Evolutionary conservation across 2,329 filamentous ascomycete genomes (phyloP), one percentile per base, ranked within the genome.

Genomic region (Aspergillus sp.): DNA sequence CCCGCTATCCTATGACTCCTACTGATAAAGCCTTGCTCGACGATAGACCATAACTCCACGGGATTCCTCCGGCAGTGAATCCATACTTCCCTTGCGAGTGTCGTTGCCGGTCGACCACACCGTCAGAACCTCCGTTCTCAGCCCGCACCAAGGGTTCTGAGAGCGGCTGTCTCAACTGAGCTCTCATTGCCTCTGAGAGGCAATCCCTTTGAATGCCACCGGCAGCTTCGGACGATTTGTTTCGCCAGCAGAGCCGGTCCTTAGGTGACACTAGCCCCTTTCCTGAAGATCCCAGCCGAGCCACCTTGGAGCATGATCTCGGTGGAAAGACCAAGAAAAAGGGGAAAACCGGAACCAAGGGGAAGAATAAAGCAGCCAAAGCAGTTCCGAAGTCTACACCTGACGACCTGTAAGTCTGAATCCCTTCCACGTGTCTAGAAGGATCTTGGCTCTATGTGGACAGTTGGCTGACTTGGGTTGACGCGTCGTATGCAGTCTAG

Each of bases 181-280:
- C 55, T 36, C 28, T 28, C 45, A 52, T 67, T 67, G 72, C 70
- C 72, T 72, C 69, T 58, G 51, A 55, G 56, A 62, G 71, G 73
- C 72, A 72, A 67, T 65, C 65, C 62, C 62, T 68, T 78, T 79
- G 74, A 71, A 79, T 79, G 77, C 75, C 72, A 72, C 74, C 75
- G 68, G 74, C 70, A 69, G 71, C 72, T 59, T 74, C 74, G 67
- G 76, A 76, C 72, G 71, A 75, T 65, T 61, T 69, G 58, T 73
- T 72, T 66, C 72, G 69, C 69, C 76, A 74, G 64, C 71, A 74
- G 41, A 74, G 67, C 69, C 76, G 66, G 69, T 74, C 70, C 32
- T 63, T 70, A 49, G 71, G 73, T 64, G 70, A 73, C 63, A 71
- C 73, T 43, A 69, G 57, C 52, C 62, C 72, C 15, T 63, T 71